Evolutionary conservation across 805 yeast species (phyloP), one percentile per base, ranked within the genome.

Genomic region (Tetrapisispora arboricola): DNA sequence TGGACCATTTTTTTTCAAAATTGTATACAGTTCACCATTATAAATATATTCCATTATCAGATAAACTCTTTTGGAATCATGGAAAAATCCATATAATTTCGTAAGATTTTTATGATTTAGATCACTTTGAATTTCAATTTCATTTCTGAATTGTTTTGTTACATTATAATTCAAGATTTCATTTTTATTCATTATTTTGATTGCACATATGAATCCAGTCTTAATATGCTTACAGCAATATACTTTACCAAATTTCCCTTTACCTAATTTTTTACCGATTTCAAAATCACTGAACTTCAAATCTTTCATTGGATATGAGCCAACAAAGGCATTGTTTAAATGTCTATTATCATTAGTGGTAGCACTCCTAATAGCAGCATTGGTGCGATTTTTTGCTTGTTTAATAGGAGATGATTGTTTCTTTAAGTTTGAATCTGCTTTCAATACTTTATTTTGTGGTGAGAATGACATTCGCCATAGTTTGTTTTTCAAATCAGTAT

Each of bases 161-260:
- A 86, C 80, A 44, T 82, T 82, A 54, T 79, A 76, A 22, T 76
- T 78, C 38, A 75, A 70, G 41, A 90, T 68, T 48, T 88, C 96
- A 40, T 70, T 68, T 61, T 87, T 90, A 44, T 79, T 78, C 96
- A 92, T 85, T 3, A 81, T 92, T 57, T 92, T 90, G 52, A 90
- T 64, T 1, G 98, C 98, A 58, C 94, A 84, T 1, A 90, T 70
- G 55, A 75, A 84, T 1, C 94, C 94, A 0, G 85, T 72, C 27
- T 64, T 54, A 48, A 74, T 78, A 57, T 87, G 96, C 42, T 72
- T 71, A 8, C 82, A 96, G 56, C 95, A 84, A 61, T 86, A 88
- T 1, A 92, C 97, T 52, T 76, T 78, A 8, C 98, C 98, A 53
- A 88, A 79, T 59, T 87, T 86, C 6, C 98, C 98, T 56, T 84